Conservation (phyloP, 805 yeast genomes). For the Spathaspora sp. region DNA sequence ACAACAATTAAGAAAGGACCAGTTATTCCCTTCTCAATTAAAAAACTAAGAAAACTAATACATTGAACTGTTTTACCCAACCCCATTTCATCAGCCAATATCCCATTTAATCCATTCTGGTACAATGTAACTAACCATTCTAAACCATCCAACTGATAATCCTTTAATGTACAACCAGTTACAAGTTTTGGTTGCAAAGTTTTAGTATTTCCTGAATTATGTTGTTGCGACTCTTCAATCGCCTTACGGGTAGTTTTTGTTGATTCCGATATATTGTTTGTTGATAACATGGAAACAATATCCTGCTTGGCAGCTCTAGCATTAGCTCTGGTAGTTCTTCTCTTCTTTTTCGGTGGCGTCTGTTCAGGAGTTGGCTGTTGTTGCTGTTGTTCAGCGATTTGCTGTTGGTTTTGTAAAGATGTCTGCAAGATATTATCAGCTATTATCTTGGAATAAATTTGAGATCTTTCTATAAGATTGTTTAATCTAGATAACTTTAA, state of each 20-base stretch:
- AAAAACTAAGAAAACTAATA: slow-evolving; percentile 70
- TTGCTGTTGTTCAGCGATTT: background rate
- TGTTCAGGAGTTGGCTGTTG: slow-evolving; percentile 11
- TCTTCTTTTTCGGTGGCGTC: slow-evolving; percentile 18
- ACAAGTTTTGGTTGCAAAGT: slow-evolving; percentile 27
- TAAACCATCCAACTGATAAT: slow-evolving; percentile 84
- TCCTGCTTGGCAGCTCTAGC: slow-evolving; percentile 9
- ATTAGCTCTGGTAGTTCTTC: slow-evolving; percentile 6
- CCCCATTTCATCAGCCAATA: slow-evolving; percentile 97
- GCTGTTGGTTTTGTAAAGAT: slow-evolving; percentile 21
- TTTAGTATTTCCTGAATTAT: slow-evolving; percentile 3
- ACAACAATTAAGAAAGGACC: slow-evolving; percentile 81
- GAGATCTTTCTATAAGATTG: slow-evolving; percentile 79
- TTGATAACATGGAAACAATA: slow-evolving; percentile 16
- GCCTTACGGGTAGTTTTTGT: slow-evolving; percentile 18
- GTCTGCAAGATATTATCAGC: slow-evolving; percentile 69
- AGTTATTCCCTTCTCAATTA: slow-evolving; percentile 70
- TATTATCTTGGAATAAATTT: slow-evolving; percentile 81
- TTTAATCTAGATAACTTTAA: slow-evolving; percentile 64
- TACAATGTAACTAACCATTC: slow-evolving; percentile 87
- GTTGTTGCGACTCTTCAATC: slow-evolving; percentile 22
- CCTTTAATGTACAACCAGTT: slow-evolving; percentile 59
- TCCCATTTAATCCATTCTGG: slow-evolving; percentile 93
- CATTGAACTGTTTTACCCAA: slow-evolving; percentile 91
- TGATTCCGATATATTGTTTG: slow-evolving; percentile 12